Conservation (phyloP, 2,329 filamentous ascomycete species). For the Fusarium illudens region DNA sequence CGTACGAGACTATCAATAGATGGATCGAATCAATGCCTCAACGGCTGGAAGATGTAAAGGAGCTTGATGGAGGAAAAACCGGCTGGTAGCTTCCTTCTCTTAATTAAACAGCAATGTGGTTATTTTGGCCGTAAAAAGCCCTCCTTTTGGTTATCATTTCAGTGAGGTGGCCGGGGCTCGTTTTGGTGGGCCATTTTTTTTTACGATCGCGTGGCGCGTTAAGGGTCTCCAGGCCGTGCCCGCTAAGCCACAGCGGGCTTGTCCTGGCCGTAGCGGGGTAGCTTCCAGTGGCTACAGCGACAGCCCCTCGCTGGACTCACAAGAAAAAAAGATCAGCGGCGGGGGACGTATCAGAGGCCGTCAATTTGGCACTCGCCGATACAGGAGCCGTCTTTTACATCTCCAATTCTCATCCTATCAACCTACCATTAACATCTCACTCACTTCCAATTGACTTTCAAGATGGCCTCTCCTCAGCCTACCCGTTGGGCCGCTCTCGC, state of each 20-base stretch:
- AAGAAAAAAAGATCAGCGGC: constrained; percentile 34
- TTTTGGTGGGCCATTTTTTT: no score
- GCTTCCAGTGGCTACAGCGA: constrained; percentile 31
- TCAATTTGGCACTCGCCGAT: constrained; percentile 44
- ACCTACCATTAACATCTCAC: constrained; percentile 1
- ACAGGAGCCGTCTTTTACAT: constrained; percentile 38
- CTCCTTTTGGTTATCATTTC: no score
- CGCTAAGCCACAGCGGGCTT: constrained; percentile 36
- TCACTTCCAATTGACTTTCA: constrained; percentile 24
- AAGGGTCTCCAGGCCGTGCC: constrained; percentile 28
- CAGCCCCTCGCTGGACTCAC: constrained; percentile 1
- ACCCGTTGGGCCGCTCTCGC: constrained; percentile 78
- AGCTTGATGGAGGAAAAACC: no score
- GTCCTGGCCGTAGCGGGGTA: constrained; percentile 44
- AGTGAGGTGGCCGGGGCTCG: no score
- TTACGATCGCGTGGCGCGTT: no score
- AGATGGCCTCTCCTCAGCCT: constrained; percentile 41
- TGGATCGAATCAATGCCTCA: no score
- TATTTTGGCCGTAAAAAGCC: no score
- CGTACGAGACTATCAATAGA: no score
- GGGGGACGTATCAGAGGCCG: constrained; percentile 37
- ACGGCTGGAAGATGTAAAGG: no score
- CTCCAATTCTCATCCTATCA: not conserved
- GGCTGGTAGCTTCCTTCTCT: no score
- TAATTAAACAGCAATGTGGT: no score